Conservation (phyloP, 176 grass and related monocot genomes). For the Leersia perrieri region DNA sequence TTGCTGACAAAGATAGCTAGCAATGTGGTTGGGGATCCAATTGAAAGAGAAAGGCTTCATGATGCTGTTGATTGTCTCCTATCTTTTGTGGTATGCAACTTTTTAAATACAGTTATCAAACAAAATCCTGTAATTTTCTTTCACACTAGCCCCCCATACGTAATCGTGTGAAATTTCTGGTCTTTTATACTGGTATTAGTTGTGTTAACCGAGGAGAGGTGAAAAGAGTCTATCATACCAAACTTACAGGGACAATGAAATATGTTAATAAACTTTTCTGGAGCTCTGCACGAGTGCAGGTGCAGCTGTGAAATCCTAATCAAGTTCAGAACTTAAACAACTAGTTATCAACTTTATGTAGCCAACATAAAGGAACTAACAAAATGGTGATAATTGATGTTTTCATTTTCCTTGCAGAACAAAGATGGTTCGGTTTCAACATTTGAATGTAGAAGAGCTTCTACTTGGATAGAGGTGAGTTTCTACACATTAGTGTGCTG, state of each 20-base stretch:
- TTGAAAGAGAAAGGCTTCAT: not conserved
- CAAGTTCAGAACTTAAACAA: no score
- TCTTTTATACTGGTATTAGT: not conserved
- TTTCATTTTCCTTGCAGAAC: constrained; percentile 25
- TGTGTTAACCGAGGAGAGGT: no score
- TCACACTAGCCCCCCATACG: not conserved
- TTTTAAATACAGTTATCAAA: not conserved
- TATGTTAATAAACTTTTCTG: not conserved
- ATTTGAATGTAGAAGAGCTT: constrained; percentile 45
- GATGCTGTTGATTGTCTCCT: not conserved
- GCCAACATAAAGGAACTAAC: no score
- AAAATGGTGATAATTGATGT: not conserved
- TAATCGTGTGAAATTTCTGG: not conserved
- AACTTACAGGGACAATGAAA: not conserved
- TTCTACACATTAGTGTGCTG: not conserved
- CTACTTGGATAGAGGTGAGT: constrained; percentile 52
- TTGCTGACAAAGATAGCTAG: not conserved
- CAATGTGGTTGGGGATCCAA: not conserved
- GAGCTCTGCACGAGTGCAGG: no score
- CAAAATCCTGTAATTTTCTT: not conserved
- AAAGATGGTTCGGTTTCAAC: constrained; percentile 47
- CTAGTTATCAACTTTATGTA: no score
- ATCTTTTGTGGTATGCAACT: not conserved
- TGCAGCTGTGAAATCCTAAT: no score
- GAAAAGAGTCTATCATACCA: no score